Evolutionary conservation across 129 eudicot genomes (phyloP).

Genomic region (Deinandra increscens): DNA sequence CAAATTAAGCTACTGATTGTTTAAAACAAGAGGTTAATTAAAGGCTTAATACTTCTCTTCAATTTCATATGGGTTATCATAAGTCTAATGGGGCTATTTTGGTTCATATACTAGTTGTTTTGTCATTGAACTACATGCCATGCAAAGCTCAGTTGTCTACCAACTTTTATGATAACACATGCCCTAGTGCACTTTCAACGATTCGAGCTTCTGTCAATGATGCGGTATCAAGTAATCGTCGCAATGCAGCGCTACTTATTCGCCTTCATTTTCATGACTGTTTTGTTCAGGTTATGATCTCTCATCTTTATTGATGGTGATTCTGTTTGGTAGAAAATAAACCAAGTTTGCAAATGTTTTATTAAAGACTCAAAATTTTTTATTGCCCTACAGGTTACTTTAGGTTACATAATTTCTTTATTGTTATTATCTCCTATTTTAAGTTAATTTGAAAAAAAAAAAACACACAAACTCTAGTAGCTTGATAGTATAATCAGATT

Average conservation of each 20-base stretch:
- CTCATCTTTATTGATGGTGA: not conserved
- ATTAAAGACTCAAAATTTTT: no score
- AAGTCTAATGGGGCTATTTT: conserved; percentile 13
- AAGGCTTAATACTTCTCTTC: not conserved
- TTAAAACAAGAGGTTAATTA: not conserved
- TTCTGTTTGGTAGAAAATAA: no score
- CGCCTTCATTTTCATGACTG: conserved; percentile 51
- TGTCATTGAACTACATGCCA: conserved; percentile 22
- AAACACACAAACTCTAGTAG: no score
- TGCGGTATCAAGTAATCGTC: conserved; percentile 45
- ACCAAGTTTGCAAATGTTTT: no score
- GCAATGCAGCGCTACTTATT: conserved; percentile 35
- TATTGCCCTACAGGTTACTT: no score
- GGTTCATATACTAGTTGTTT: conserved; percentile 21
- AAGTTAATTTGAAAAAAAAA: no score
- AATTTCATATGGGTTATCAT: conserved; percentile 24
- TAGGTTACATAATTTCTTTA: no score
- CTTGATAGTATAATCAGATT: no score
- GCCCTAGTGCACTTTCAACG: conserved; percentile 57
- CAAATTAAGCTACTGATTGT: conserved; percentile 11
- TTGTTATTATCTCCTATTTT: no score
- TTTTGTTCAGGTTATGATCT: conserved; percentile 33
- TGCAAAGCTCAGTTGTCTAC: conserved; percentile 55
- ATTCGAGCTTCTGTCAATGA: conserved; percentile 36
- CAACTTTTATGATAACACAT: conserved; percentile 60